Base-by-base conservation (phyloP, 2,329 filamentous ascomycete genomes). In the Sporothrix pallida region DNA sequence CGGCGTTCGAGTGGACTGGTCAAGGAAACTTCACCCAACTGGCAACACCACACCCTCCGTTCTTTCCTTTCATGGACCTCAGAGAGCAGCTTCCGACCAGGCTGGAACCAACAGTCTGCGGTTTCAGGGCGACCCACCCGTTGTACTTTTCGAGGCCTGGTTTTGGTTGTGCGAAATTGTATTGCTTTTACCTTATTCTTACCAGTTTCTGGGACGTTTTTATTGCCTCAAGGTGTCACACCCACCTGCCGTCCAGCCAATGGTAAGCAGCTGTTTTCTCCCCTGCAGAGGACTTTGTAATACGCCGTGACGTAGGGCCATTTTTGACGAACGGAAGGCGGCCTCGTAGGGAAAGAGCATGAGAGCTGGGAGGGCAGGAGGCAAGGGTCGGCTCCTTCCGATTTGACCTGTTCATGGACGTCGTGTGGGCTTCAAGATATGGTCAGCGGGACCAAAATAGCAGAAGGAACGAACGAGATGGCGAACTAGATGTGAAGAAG, bases 321-420 rank as follows among this genome's bases (percentile, higher is more conserved):
- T 60, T 60, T 26, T 13, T 15, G 13, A 23, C 20, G 12, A 58
- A 31, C 23, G 56, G 56, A 58, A 31, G 56, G 31, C 56, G 13
- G 26, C 31, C 31, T 37, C 60, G 42, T 46, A 44, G 9, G n/a
- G 60, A 20, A 68, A 52, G 17, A 37, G 46, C 44, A 37, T 48
- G 20, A 9, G 15, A n/a, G 26, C 48, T 56, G 48, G 42, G 5
- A 56, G 31, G 52, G 68, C 46, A 31, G 44, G 52, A 17, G 44
- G 68, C 52, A 46, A 56, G 68, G 50, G 68, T 70, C 68, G 52
- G 68, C 68, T 70, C 68, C 68, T 70, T 70, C 52, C 52, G 52
- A 60, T n/a, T 58, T 56, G 6, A 37, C 31, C 31, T 37, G 31
- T 37, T 56, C 52, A 46, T 60, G 46, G 70, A 62, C 42, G 20